Base-by-base conservation (phyloP, 192 early-diverging fungal genomes). In the Linnemannia exigua region DNA sequence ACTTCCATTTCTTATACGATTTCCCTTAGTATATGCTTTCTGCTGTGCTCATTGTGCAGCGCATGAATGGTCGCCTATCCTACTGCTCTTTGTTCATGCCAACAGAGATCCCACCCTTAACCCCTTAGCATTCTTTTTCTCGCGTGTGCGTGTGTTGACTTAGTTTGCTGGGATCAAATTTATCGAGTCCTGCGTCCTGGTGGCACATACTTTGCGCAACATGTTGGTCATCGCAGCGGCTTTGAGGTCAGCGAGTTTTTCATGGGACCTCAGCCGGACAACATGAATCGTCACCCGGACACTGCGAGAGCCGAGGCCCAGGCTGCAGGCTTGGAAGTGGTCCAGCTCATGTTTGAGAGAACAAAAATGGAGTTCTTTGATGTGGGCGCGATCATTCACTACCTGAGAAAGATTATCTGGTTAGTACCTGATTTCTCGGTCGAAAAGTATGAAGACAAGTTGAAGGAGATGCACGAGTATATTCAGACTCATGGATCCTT, bases 381-480 rank as follows among this genome's bases (percentile, higher is more conserved):
- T 72, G 84, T 86, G 16, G 84, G 84, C 15, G 84, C 84, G 22
- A 61, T 86, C 35, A 75, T 86, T 41, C 72, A 80, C 37, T 86
- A 70, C 50, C 68, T 86, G 52, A 86, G 74, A 73, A 79, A 74
- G 33, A 51, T 76, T 28, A 79, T 79, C 47, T 86, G 84, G 77
- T 61, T 79, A 28, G 70, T 86, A 15, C 77, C 78, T 25, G 84
- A 68, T 12, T 86, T 86, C 41, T 69, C 84, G 20, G 78, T 86
- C 19, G 84, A 86, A 61, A 86, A 86, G 58, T 86, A 80, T 61
- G 61, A 58, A 48, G 73, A 79, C n/a, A 73, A 86, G 72, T 50
- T 86, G 28, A 48, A 50, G n/a, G 72, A 50, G 47, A 66, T 86
- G 54, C 84, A 86, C 47, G 52, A 86, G 37, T 36, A 71, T 33